A percentile compares a stretch with the other conserved stretches of the same genome.
Evolutionary conservation across 1,139 yeast species (phyloP).

Genomic region (Yamadazyma membranifaciens): DNA sequence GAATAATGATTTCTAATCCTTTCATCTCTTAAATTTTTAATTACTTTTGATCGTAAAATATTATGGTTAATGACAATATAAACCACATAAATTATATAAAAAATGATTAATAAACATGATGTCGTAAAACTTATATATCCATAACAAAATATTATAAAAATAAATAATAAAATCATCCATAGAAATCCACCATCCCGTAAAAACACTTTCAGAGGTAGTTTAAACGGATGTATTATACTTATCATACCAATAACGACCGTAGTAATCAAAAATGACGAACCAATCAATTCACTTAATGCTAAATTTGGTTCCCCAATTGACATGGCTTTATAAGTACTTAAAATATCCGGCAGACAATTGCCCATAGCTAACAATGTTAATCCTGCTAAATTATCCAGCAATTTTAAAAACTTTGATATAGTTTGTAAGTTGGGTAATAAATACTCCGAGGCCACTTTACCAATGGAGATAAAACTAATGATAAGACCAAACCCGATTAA

Average conservation of each 20-base stretch:
- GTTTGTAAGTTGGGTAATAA: constrained; percentile 71
- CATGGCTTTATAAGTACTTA: constrained; percentile 82
- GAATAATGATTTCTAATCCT: constrained; percentile 29
- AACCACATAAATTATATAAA: constrained; percentile 55
- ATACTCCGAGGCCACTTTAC: constrained; percentile 72
- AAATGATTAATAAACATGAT: constrained; percentile 46
- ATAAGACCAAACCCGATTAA: constrained; percentile 24
- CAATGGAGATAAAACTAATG: constrained; percentile 58
- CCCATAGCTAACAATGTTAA: constrained; percentile 87
- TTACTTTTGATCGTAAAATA: constrained; percentile 19
- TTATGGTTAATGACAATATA: constrained; percentile 37
- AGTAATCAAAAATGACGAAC: constrained; percentile 79
- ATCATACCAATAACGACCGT: constrained; percentile 75
- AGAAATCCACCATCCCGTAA: constrained; percentile 58
- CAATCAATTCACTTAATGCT: constrained; percentile 85
- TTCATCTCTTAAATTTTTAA: constrained; percentile 22
- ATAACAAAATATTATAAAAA: constrained; percentile 40
- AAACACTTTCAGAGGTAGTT: constrained; percentile 50
- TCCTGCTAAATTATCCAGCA: constrained; percentile 83
- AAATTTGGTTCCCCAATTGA: constrained; percentile 62
- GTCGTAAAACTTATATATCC: constrained; percentile 45
- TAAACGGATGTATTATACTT: constrained; percentile 67
- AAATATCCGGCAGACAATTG: constrained; percentile 88
- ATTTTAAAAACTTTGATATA: constrained; percentile 55
- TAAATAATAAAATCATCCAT: constrained; percentile 39